phyloP scores from a whole-genome alignment of 2,329 filamentous ascomycete species.

The Colletotrichum sp. region DNA sequence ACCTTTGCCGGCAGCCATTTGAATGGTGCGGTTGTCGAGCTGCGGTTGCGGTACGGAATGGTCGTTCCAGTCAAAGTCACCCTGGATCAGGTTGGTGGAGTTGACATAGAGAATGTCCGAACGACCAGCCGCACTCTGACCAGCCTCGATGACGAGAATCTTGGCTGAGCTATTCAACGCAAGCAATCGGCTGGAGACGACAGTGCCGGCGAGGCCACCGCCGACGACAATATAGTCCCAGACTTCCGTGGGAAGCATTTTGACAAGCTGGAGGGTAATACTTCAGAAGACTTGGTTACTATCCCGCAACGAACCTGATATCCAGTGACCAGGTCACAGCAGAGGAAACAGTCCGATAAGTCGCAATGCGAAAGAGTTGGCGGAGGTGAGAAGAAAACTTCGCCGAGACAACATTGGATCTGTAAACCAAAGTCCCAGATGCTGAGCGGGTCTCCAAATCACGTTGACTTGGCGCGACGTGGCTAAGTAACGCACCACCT shows the following conservation, averaged over 20 bases:
- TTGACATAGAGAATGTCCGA: constrained; percentile 3
- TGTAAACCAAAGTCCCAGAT: not conserved
- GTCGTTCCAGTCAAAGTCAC: constrained; percentile 39
- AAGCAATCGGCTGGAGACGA: constrained; percentile 37
- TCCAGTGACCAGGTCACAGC: not conserved
- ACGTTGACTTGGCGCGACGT: not conserved
- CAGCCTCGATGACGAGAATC: constrained; percentile 44
- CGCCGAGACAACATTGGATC: not conserved
- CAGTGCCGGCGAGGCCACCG: constrained; percentile 40
- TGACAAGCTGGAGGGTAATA: not conserved
- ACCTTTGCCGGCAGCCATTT: constrained; percentile 1
- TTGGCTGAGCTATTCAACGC: constrained; percentile 26
- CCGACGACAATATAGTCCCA: constrained; percentile 43
- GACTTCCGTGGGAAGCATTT: not conserved
- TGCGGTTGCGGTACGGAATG: constrained; percentile 26
- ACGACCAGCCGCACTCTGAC: constrained; percentile 23
- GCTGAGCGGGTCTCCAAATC: not conserved
- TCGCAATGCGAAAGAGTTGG: not conserved
- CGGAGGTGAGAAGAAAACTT: not conserved
- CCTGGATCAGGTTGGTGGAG: constrained; percentile 5
- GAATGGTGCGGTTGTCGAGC: not conserved
- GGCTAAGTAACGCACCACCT: not conserved
- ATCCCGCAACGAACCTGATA: not conserved
- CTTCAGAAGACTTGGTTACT: not conserved
- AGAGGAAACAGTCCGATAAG: not conserved